Evolutionary conservation across 305 asterid species (phyloP), one percentile per base, ranked within the genome.

Genomic region (Fraxinus nigra): DNA sequence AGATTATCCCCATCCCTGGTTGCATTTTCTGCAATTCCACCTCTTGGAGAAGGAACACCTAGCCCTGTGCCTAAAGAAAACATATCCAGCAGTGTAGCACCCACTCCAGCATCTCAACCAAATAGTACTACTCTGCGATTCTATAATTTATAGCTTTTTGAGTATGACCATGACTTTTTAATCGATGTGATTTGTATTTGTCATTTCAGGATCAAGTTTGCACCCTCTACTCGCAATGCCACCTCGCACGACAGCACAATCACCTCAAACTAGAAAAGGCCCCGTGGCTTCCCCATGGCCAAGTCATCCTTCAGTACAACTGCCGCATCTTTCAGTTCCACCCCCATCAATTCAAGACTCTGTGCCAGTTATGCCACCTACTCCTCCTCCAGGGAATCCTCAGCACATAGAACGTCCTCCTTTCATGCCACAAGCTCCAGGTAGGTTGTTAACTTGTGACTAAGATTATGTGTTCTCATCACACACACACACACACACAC

Each of bases 351-450:
- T 76, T 34, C 87, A 76, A 26, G 82, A 77, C 59, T 84, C 80
- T n/a, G 72, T 79, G 82, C 88, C 85, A 20, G 82, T 75, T 78
- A 16, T 80, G 79, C 89, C 93, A 16, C 94, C 91, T 8, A 77
- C 82, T 81, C 85, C 82, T 81, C 85, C 89, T 67, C 78, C 88
- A 30, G 77, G 72, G 65, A 75, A 77, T 24, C 88, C 89, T 61
- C 83, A 24, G 77, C 81, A 30, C 35, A 43, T 78, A 14, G 85
- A 76, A 69, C 83, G 59, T 82, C 88, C 94, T 85, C 88, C 90
- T 5, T 24, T 82, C 73, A 79, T 79, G 59, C 91, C 86, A 59
- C 87, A 86, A 81, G 85, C 89, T 63, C 92, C 97, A 85, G 98
- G 99, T 95, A 89, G 73, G 76, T 59, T 74, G 86, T 77, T 80